Base-by-base conservation (phyloP, 305 asterid species). In the Lippia alba region DNA sequence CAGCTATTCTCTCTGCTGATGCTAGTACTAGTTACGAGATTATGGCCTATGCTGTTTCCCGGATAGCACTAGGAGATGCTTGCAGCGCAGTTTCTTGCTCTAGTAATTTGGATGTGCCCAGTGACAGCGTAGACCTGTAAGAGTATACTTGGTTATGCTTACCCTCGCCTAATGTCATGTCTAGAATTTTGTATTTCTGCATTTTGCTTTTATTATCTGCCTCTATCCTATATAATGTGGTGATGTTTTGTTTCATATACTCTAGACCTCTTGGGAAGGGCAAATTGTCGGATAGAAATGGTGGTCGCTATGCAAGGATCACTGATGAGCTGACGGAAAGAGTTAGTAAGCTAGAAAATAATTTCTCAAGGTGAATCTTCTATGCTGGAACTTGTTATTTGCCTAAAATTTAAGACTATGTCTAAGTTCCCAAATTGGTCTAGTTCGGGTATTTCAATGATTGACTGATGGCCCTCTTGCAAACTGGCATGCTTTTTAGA, bases 21-120 rank as follows among this genome's bases (percentile, higher is more conserved):
- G 81, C 85, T 59, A 78, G 74, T 60, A 60, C 70, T 48, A 73
- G 66, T 51, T 76, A 66, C 63, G 87, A 81, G 72, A 73, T 62
- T 72, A 74, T 80, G 71, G 76, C 75, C 40, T 92, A 88, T 79
- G 34, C 68, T 65, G 76, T 79, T 45, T 73, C 87, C 56, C 83
- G 96, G 81, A 61, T 63, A 64, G 81, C 85, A 48, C 68, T 91
- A 34, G 86, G 96, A 65, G 91, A 88, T 78, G 90, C 87, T 56
- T 91, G 96, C 80, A 73, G 78, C 59, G 60, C 76, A 34, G 77
- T 83, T 57, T 80, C 81, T 63, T 56, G 41, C 78, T 73, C 84
- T 41, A 76, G 76, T 56, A 78, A 66, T 70, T 66, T 70, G 69
- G 78, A 41, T 51, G 50, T 44, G 71, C 78, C 74, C n/a, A 44